Percentiles rank a stretch among this genome's conserved stretches.
These are phyloP conservation scores for Globisporangium nodosum DNA, from an alignment of 352 stramenopile genomes.

Conservation along the genomic window DNA sequence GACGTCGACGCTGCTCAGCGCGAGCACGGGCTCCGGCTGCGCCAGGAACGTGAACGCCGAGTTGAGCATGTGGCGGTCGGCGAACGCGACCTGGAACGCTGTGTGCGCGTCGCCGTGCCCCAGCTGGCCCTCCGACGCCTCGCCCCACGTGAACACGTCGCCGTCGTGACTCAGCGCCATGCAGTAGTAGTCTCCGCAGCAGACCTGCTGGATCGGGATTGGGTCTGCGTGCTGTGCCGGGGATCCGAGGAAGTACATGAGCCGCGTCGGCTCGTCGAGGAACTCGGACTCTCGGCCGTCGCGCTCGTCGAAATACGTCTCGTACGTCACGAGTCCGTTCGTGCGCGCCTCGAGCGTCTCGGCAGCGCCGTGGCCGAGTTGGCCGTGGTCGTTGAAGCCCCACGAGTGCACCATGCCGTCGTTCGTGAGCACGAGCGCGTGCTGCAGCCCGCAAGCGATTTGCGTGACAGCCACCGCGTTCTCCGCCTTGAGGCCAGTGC, in stretches of 20 bases:
- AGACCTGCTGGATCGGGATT: slow-evolving; percentile 47
- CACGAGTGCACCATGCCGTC: slow-evolving; percentile 65
- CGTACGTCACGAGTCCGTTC: slow-evolving; percentile 25
- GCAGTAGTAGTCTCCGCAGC: slow-evolving; percentile 67
- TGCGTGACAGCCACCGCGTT: slow-evolving; percentile 14
- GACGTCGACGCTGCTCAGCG: slow-evolving; percentile 35
- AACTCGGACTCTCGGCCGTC: slow-evolving; percentile 37
- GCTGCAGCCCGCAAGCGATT: slow-evolving; percentile 45
- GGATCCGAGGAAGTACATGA: slow-evolving; percentile 65
- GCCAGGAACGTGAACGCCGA: slow-evolving; percentile 65
- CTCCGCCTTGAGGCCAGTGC: neutral
- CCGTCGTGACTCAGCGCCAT: slow-evolving; percentile 54
- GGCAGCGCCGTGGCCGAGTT: slow-evolving; percentile 54
- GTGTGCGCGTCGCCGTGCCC: slow-evolving; percentile 50
- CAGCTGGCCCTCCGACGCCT: slow-evolving; percentile 67
- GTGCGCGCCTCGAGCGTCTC: slow-evolving; percentile 43
- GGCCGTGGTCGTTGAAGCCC: slow-evolving; percentile 76
- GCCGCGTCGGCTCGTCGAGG: slow-evolving; percentile 30
- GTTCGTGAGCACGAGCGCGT: slow-evolving; percentile 45
- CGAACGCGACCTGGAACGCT: slow-evolving; percentile 57
- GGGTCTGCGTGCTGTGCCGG: slow-evolving; percentile 50
- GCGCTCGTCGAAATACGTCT: slow-evolving; percentile 45
- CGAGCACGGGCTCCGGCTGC: slow-evolving; percentile 55
- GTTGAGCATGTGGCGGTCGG: slow-evolving; percentile 54
- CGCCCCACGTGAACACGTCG: slow-evolving; percentile 72